Base-by-base conservation (phyloP, 352 stramenopile species). In the Sclerospora graminicola region DNA sequence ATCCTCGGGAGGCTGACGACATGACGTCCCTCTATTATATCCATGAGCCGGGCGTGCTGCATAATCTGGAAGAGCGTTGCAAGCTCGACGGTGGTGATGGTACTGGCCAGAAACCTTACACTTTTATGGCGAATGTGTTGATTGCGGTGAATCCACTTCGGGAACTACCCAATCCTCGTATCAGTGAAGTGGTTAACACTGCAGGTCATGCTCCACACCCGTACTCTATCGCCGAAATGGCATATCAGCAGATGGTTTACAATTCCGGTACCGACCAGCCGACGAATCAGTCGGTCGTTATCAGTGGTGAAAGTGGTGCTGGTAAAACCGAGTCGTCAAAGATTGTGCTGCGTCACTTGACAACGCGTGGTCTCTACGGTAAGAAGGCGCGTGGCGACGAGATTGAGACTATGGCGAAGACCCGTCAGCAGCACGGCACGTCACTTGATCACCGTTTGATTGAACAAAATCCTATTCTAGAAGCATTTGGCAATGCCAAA, bases 11-110 rank as follows among this genome's bases (percentile, higher is more conserved):
- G 52, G 74, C 73, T 4, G 79, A 91, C 60, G 87, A 96, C 51
- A 96, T 98, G 87, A 96, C 89, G 13, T 84, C 94, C 57, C 75
- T 98, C 5, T 89, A 91, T 47, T 87, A 97, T 61, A 93, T 98
- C 52, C 86, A 98, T 73, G 88, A 97, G 46, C 75, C 94, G 0
- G 84, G 88, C 16, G 93, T 98, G 51, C 57, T 98, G 31, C 94
- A 97, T 61, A 97, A 98, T 63, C 59, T 98, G 30, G 90, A 95
- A 41, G 70, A 89, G 39, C 81, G 93, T 29, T 91, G 92, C 55
- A 83, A 82, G 53, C 68, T 95, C 44, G 73, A 94, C 35, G 76
- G 83, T 30, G 67, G 66, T n/a, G 73, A 86, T 34, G 68, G 66
- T 23, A 58, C 47, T 13, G 53, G 48, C 27, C 77, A 92, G 51